Base-by-base conservation (phyloP, 768 basidiomycete genomes). In the Lanmaoa pseudosensibilis region DNA sequence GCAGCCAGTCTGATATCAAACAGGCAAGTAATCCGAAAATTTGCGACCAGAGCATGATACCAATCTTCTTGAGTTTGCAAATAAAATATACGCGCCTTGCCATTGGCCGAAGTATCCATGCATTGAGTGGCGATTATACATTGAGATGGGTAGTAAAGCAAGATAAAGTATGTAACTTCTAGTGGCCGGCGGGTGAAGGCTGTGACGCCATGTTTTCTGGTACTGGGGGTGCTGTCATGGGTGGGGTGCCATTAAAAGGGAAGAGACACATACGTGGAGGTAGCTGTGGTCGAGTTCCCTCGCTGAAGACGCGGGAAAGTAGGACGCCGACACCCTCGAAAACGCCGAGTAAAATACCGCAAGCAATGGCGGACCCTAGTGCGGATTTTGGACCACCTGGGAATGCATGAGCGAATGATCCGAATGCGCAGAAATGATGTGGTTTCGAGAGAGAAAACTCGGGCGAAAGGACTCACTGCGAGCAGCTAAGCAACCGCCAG, bases 251-350 rank as follows among this genome's bases (percentile, higher is more conserved):
- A 46, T 4, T n/a, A n/a, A 45, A 58, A 54, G 36, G 37, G 45
- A 36, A 12, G 8, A 44, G 34, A 18, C 8, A 79, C 92, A 69
- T 66, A 94, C 92, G 62, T 71, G 86, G 88, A 58, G 89, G 86
- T 73, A 91, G 77, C 69, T 89, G 88, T 62, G 90, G 92, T 66
- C 89, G 80, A 63, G 86, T 84, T 55, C 83, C 83, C 69, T 92
- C 91, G 66, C 88, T 90, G 73, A 97, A 90, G 61, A 94, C 88
- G 57, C 96, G 84, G 46, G 86, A 88, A 58, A 98, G 78, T 25
- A 98, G 79, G 9, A 98, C 95, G 63, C 96, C 96, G 21, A 98
- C 94, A 66, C 95, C 95, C 74, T 93, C 90, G 68, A 94, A 92
- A 13, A 94, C 90, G 63, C 96, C 95, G 25, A 99, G 83, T 25